Conservation (phyloP, 2,329 filamentous ascomycete species). For the Cladosporium sp. region DNA sequence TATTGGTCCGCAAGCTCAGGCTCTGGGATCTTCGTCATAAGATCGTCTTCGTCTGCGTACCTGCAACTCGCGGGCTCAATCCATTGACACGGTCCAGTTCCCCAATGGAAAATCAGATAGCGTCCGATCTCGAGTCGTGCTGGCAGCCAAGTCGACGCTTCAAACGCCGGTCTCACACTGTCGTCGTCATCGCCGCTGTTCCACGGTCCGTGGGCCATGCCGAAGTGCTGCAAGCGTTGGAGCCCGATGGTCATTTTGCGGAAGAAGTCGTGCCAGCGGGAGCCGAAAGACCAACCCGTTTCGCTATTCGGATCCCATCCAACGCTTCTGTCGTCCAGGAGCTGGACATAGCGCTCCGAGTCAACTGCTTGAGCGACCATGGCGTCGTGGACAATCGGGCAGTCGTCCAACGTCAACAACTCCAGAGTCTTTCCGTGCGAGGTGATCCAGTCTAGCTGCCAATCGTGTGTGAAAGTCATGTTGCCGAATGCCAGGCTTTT, state of each 20-base stretch:
- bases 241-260: constrained; percentile 1
- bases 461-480: constrained; percentile 48
- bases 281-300: background rate
- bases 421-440: constrained; percentile 43
- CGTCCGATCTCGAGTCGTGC: background rate
- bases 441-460: constrained; percentile 52
- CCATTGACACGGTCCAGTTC: background rate
- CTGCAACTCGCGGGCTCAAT: background rate
- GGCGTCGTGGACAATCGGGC: constrained; percentile 29
- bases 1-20: background rate
- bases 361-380: background rate
- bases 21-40: background rate
- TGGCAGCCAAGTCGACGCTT: background rate
- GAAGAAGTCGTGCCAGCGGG: constrained; percentile 24
- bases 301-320: background rate
- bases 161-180: background rate
- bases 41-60: background rate
- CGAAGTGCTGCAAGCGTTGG: constrained; percentile 20
- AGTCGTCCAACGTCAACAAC: constrained; percentile 49
- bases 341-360: background rate
- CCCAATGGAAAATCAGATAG: background rate
- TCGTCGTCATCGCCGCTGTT: background rate
- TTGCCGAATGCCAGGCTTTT: constrained; percentile 45
- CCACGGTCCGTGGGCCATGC: constrained; percentile 12
- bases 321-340: background rate